Evolutionary conservation across 768 basidiomycete genomes (phyloP).

Genomic region (Boletus rubroflammeus): DNA sequence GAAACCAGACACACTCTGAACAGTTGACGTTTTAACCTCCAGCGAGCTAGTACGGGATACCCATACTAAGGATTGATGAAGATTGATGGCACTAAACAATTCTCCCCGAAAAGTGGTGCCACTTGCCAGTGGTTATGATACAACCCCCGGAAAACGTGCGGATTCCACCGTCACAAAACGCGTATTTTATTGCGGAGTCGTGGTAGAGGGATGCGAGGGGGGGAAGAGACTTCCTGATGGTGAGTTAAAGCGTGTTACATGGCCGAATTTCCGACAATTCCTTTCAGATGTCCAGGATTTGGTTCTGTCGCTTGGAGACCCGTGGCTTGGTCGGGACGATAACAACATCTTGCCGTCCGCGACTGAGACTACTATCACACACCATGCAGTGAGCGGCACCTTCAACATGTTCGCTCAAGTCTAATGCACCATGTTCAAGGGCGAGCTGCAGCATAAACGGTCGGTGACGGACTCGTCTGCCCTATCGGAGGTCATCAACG

Average conservation of each 20-base stretch:
- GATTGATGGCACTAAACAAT: constrained; percentile 56
- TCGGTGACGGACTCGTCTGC: constrained; percentile 62
- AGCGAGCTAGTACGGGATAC: neutral
- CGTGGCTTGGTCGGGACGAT: constrained; percentile 51
- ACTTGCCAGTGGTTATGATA: constrained; percentile 65
- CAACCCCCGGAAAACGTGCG: constrained; percentile 40
- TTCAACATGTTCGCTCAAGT: neutral
- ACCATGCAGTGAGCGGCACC: constrained; percentile 40
- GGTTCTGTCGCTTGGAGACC: constrained; percentile 71
- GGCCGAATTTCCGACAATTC: constrained; percentile 9
- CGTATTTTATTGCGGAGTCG: constrained; percentile 86
- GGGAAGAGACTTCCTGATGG: constrained; percentile 68
- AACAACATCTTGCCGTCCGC: constrained; percentile 44
- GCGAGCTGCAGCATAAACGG: constrained; percentile 42
- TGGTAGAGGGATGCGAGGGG: constrained; percentile 78
- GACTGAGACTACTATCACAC: constrained; percentile 36
- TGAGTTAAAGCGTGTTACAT: constrained; percentile 26
- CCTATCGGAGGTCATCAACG: constrained; percentile 72
- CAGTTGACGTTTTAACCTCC: too few species aligned
- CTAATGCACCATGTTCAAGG: constrained; percentile 22
- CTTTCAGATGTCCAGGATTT: constrained; percentile 71
- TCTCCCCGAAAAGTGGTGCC: constrained; percentile 76
- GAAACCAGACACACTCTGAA: neutral
- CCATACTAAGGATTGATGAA: constrained; percentile 17
- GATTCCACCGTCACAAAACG: constrained; percentile 58